Evolutionary conservation across 176 grass and related monocot genomes (phyloP), one percentile per base, ranked within the genome.

Genomic region (Ananas comosus): DNA sequence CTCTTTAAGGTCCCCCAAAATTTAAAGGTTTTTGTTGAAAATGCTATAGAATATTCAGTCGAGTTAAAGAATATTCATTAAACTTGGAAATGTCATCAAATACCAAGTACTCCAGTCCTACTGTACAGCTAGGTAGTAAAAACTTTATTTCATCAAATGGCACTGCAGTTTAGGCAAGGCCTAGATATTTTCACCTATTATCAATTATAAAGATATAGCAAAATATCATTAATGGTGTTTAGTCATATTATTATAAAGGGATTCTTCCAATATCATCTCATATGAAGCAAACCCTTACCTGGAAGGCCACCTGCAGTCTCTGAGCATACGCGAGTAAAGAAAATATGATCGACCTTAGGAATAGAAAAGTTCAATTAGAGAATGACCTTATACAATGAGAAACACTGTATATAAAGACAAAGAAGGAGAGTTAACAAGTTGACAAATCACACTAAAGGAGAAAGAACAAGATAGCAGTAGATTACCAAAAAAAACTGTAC

Each of bases 291-390:
- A 42, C 4, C 33, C 5, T 74, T 85, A 87, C 93, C 93, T 83
- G 93, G 93, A 90, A 97, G 88, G 17, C 93, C 93, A 47, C 93
- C 93, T 83, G 89, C 93, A 80, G 93, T 97, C 83, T 97, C 93
- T 76, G 93, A 97, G 86, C 93, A 97, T 23, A 97, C 93, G 10
- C 89, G 86, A 66, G 93, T 90, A 33, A 92, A 71, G 77, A 97
- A 97, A 51, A 97, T 80, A 76, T 97, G 93, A 74, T 97, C 93
- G 49, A 97, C 92, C 93, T 97, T 71, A 63, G 57, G 19, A 74
- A 67, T 74, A 9, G 53, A 72, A 9, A 48, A 65, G 83, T 58
- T 63, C 59, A 49, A 78, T 54, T 28, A 67, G 58, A 79, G 64
- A 12, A 53, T 11, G 51, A 63, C 80, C 51, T 16, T 65, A 64